Evolutionary conservation across 768 basidiomycete genomes (phyloP).

Genomic region (Mycena pura): DNA sequence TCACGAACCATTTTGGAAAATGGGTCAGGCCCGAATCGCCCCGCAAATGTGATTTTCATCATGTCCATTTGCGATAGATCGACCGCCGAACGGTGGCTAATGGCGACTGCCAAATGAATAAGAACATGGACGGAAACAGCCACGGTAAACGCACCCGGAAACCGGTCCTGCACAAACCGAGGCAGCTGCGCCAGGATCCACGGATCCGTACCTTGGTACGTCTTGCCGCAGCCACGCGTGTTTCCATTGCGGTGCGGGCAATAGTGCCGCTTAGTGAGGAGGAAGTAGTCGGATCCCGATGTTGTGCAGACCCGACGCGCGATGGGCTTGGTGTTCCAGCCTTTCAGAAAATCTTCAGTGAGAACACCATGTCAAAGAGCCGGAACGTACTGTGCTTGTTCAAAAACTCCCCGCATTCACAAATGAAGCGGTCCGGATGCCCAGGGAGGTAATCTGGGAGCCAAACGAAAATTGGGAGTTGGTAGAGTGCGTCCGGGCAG

Average conservation of each 20-base stretch:
- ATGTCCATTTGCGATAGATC: conserved; percentile 16
- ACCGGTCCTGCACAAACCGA: conserved; percentile 19
- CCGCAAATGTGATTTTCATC: conserved; percentile 23
- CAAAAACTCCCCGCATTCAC: conserved; percentile 8
- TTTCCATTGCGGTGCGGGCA: conserved; percentile 8
- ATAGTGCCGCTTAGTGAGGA: conserved; percentile 15
- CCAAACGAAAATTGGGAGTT: conserved; percentile 23
- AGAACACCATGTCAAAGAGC: background rate
- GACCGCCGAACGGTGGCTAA: conserved; percentile 16
- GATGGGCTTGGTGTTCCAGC: conserved; percentile 18
- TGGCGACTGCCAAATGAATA: background rate
- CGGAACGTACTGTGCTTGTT: conserved; percentile 3
- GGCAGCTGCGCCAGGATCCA: conserved; percentile 19
- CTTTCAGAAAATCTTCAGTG: background rate
- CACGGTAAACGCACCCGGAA: conserved; percentile 18
- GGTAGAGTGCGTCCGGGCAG: conserved; percentile 4
- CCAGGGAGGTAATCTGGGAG: conserved; percentile 20
- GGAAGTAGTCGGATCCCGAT: conserved; percentile 16
- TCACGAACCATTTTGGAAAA: conserved; percentile 24
- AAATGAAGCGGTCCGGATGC: conserved; percentile 13
- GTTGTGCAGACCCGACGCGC: conserved; percentile 15
- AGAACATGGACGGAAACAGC: background rate
- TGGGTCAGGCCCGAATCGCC: conserved; percentile 20
- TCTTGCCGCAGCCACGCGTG: conserved; percentile 13
- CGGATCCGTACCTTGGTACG: conserved; percentile 22